Percentiles rank a stretch among this genome's conserved stretches.
Conservation (phyloP, 371 early-diverging fungal genomes). For the Mortierella sp. region DNA sequence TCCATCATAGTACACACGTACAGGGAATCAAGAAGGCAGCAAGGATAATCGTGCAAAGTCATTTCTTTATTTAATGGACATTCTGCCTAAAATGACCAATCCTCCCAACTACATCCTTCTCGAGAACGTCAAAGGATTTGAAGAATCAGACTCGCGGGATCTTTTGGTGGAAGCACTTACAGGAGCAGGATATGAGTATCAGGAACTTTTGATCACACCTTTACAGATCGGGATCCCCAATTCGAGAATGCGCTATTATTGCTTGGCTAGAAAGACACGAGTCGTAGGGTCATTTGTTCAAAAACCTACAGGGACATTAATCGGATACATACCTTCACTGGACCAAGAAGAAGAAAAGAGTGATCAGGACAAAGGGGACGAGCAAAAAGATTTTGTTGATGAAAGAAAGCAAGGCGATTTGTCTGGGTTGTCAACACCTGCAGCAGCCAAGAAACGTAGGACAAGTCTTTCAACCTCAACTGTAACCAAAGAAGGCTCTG, state of each 20-base stretch:
- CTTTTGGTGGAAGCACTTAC: conserved; percentile 61
- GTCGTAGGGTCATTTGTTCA: conserved; percentile 58
- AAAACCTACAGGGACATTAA: conserved; percentile 61
- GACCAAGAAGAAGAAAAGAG: conserved; percentile 17
- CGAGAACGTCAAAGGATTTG: conserved; percentile 91
- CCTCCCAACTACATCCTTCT: conserved; percentile 78
- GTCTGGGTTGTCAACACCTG: conserved; percentile 40
- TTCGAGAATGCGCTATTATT: conserved; percentile 73
- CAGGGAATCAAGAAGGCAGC: conserved; percentile 80
- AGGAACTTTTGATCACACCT: conserved; percentile 74
- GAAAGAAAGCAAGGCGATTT: conserved; percentile 54
- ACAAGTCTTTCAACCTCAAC: conserved; percentile 38
- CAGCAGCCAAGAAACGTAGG: conserved; percentile 43
- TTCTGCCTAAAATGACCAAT: conserved; percentile 63
- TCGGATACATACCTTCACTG: conserved; percentile 65
- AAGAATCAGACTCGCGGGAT: conserved; percentile 72
- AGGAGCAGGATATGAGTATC: conserved; percentile 61
- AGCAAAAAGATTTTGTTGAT: conserved; percentile 51
- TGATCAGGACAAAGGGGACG: neutral
- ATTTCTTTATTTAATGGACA: conserved; percentile 74
- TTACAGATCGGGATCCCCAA: conserved; percentile 75
- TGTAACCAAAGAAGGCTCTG: conserved; percentile 23
- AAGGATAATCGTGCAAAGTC: conserved; percentile 80
- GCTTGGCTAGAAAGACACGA: conserved; percentile 59
- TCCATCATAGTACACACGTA: conserved; percentile 80